Base-by-base conservation (phyloP, 805 yeast species). In the Alloascoidea africana region DNA sequence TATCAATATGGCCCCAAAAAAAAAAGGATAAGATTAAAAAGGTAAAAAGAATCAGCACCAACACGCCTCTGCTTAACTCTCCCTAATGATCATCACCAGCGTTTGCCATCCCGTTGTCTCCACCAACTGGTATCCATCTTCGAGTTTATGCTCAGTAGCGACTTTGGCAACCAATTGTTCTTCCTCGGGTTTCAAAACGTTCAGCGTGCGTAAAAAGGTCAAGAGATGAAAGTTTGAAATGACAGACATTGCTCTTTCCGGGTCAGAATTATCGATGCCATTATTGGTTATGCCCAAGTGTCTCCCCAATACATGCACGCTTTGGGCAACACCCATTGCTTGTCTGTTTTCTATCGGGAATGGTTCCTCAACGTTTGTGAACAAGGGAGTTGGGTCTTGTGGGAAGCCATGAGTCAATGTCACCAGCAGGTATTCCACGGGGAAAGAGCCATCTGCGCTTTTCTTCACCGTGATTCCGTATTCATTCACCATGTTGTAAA, bases 331-430 rank as follows among this genome's bases (percentile, higher is more conserved):
- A 2, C 95, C 93, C 49, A 82, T 53, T 34, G 73, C 75, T 39
- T 70, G 81, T 39, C 97, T 64, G 52, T 87, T 80, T 46, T 83
- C 94, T 53, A 87, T 71, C 2, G 91, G 76, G 60, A 84, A 87
- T 16, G 36, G 15, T 14, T 44, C 42, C 2, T 45, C 38, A 3
- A 51, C 46, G 0, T 65, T 49, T 5, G 54, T 54, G 55, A 82
- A 80, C 42, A 61, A 44, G 2, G 83, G 76, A 3, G 45, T 51
- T 0, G 76, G 51, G 0, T 63, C 60, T 43, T 75, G 70, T 1
- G 95, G 94, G 68, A 91, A 89, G 2, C 97, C 96, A 55, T 91
- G 97, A 3, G 93, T 78, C 43, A 89, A 59, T 2, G 96, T 77
- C 1, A 89, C 94, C 38, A 91, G 58, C 42, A 86, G 56, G 52